Base-by-base conservation (phyloP, 441 rosid species). In the Erysimum cheiri region DNA sequence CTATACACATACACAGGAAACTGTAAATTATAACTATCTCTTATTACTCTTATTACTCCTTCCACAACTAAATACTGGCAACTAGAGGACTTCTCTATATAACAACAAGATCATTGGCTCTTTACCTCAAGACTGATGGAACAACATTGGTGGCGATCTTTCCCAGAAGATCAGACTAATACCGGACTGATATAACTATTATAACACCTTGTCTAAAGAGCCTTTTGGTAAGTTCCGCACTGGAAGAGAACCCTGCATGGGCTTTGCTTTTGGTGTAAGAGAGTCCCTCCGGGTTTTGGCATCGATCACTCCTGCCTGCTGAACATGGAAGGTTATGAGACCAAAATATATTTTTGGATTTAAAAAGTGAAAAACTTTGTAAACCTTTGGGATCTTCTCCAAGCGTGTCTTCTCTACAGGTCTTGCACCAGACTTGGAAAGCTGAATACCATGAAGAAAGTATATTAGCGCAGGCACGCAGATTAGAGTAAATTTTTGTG, bases 361-460 rank as follows among this genome's bases (percentile, higher is more conserved):
- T 9, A 0, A 39, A 54, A 57, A 2, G 8, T 5, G 43, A 47
- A 12, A 24, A 37, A 43, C 4, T 36, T 9, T 48, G 63, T 35
- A 33, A 33, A 92, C 99, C 97, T 86, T 87, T 22, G 87, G 61
- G 80, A 81, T 90, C 49, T 82, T 73, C 62, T 56, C 83, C 61
- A 82, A 71, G 49, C 56, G 64, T 22, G 69, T 72, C 67, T 78
- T 83, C 76, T 76, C 88, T 44, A 67, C 74, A 41, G 75, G 82
- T 61, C 73, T 86, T 57, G 81, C 67, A 67, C 77, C 71, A 49
- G 89, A 73, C 79, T 78, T 90, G 39, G 77, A 58, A 66, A 82
- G 66, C 93, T 87, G 84, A 71, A 78, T 60, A 14, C 47, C 6
- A n/a, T 68, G 60, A 67, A 6, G 60, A 54, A 53, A 76, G 56